A percentile compares a stretch with the other conserved stretches of the same genome.
Evolutionary conservation across 23 red algal species (phyloP).

Genomic region (Cyanidiococcus yangmingshanensis): DNA sequence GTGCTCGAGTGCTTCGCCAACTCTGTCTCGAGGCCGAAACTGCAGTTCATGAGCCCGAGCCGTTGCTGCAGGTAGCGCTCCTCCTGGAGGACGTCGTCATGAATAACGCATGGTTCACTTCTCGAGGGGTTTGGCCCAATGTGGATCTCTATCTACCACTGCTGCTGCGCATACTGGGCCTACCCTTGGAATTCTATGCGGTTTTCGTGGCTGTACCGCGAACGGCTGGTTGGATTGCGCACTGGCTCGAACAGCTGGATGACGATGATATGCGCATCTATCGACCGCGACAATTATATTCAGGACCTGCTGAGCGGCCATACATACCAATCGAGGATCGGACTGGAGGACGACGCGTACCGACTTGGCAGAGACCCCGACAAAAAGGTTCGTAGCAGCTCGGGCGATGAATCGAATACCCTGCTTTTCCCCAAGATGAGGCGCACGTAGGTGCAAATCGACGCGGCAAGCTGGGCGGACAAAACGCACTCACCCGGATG

Average conservation of each 20-base stretch:
- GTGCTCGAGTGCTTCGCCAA: slow-evolving; percentile 20
- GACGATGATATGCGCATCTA: slow-evolving; percentile 57
- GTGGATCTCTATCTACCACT: slow-evolving; percentile 26
- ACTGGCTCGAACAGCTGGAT: slow-evolving; percentile 44
- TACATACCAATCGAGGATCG: slow-evolving; percentile 14
- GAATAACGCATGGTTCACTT: slow-evolving; percentile 11
- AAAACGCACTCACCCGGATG: neutral
- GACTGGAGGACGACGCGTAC: neutral
- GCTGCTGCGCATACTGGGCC: slow-evolving; percentile 24
- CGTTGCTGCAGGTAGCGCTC: slow-evolving; percentile 26
- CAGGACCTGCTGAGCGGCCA: neutral
- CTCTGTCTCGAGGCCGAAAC: slow-evolving; percentile 8
- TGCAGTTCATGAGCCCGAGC: slow-evolving; percentile 15
- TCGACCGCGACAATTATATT: slow-evolving; percentile 9
- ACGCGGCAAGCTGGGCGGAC: neutral
- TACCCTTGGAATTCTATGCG: slow-evolving; percentile 24
- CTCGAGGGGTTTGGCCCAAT: slow-evolving; percentile 23
- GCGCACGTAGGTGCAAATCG: slow-evolving; percentile 5
- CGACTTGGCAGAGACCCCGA: too few species aligned
- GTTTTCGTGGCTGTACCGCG: slow-evolving; percentile 31
- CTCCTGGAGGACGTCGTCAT: slow-evolving; percentile 22
- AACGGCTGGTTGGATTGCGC: slow-evolving; percentile 29
- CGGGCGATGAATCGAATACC: too few species aligned
- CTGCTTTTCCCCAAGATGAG: too few species aligned
- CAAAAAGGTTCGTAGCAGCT: too few species aligned